Evolutionary conservation across 2,329 filamentous ascomycete genomes (phyloP).

Genomic region (Cryphonectria naterciae): DNA sequence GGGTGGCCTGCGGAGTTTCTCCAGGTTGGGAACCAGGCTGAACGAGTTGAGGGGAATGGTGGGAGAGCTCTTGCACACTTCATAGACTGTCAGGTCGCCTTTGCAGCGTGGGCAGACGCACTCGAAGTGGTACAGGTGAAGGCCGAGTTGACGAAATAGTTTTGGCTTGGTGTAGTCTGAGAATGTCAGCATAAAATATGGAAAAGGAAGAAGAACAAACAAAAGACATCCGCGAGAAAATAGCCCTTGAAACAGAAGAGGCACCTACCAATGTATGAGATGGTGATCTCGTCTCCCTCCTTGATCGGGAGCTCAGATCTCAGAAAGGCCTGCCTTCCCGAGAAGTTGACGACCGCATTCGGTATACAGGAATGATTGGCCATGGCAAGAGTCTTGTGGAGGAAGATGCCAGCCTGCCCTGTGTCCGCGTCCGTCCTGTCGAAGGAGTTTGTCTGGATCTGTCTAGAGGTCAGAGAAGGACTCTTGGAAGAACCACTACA

Average conservation of each 20-base stretch:
- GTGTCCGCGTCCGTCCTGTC: constrained; percentile 58
- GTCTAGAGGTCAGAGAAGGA: constrained; percentile 25
- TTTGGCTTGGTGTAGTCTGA: constrained; percentile 54
- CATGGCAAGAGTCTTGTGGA: constrained; percentile 61
- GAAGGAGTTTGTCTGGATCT: constrained; percentile 68
- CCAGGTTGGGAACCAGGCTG: constrained; percentile 49
- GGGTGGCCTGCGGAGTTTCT: constrained; percentile 38
- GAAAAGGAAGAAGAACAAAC: not conserved
- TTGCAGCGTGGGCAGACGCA: constrained; percentile 56
- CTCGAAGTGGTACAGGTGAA: constrained; percentile 56
- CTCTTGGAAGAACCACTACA: not conserved
- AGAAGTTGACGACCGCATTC: constrained; percentile 61
- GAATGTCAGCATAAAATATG: constrained; percentile 1
- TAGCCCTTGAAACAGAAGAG: not conserved
- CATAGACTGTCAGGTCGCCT: constrained; percentile 57
- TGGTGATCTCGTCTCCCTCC: constrained; percentile 60
- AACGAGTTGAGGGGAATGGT: constrained; percentile 48
- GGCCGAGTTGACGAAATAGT: constrained; percentile 45
- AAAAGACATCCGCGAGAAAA: not conserved
- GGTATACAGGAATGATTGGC: constrained; percentile 66
- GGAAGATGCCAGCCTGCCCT: constrained; percentile 57
- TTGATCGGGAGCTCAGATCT: constrained; percentile 54
- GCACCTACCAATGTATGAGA: constrained; percentile 63
- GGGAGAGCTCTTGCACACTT: constrained; percentile 50
- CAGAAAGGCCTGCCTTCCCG: constrained; percentile 55